Evolutionary conservation across 352 stramenopile species (phyloP), one percentile per base, ranked within the genome.

Genomic region (Pythium chondricola): DNA sequence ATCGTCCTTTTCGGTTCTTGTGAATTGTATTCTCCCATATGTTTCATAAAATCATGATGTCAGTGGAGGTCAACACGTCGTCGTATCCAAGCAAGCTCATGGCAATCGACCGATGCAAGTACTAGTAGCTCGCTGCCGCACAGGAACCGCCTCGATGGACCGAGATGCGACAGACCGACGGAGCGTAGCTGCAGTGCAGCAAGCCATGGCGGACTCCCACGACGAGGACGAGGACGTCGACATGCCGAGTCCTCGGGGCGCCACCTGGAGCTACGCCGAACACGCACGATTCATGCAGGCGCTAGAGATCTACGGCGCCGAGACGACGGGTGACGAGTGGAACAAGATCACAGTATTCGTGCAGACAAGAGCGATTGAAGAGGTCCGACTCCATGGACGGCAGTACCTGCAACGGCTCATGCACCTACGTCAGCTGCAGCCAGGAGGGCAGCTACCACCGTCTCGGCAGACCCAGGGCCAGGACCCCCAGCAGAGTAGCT

Each of bases 201-300:
- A n/a, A n/a, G n/a, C n/a, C n/a, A n/a, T n/a, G n/a, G n/a, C n/a
- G n/a, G n/a, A n/a, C n/a, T n/a, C n/a, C n/a, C n/a, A n/a, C 35
- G 40, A 48, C 8, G 56, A 42, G 2, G 48, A 45, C 8, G 43
- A 54, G 36, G n/a, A 16, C 9, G 27, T 26, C 18, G n/a, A 35
- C 30, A 58, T 58, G 45, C 31, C 44, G 24, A 54, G 46, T 43
- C 41, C 46, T 3, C 45, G 24, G 11, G 43, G 58, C 39, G 38
- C 52, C 8, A 41, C 53, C 16, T 93, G 83, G 81, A 59, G 67
- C 6, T 62, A 52, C 42, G 77, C 89, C 16, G 81, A 94, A 47
- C 83, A 94, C 54, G 65, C 56, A 16, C 63, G 82, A 11, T 93
- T 94, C 65, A 80, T 94, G 60, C 74, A 88, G 47, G 82, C 74